Evolutionary conservation across 371 early-diverging fungal species (phyloP).

Genomic region (Actinomortierella wolfii): DNA sequence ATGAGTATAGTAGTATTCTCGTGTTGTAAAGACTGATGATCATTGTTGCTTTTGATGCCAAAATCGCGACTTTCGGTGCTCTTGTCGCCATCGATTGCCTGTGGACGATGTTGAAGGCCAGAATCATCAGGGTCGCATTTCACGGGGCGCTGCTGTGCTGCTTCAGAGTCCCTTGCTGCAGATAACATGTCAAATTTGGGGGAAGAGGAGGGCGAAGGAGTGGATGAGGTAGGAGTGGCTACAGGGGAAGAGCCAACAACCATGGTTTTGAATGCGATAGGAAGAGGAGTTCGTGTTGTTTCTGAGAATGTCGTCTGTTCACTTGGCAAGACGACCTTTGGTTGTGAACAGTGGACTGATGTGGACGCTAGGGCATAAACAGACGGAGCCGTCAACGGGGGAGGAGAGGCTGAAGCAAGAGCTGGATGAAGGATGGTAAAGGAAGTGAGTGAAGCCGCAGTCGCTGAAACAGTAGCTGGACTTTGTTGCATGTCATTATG

Average conservation of each 20-base stretch:
- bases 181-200: too few relatives aligned
- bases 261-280: slow-evolving; percentile 21
- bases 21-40: too few relatives aligned
- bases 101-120: not conserved
- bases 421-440: slow-evolving; percentile 26
- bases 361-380: slow-evolving; percentile 25
- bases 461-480: not conserved
- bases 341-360: slow-evolving; percentile 12
- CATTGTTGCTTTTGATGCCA: not conserved
- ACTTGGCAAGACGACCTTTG: slow-evolving; percentile 16
- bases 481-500: not conserved
- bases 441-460: not conserved
- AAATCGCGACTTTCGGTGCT: not conserved
- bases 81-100: not conserved
- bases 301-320: slow-evolving; percentile 2
- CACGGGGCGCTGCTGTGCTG: not conserved
- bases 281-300: slow-evolving; percentile 3
- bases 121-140: not conserved
- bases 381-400: slow-evolving; percentile 17
- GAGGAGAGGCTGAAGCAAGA: slow-evolving; percentile 3
- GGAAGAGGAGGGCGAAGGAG: not conserved
- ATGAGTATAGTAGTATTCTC: too few relatives aligned
- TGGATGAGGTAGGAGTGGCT: not conserved
- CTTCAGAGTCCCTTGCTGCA: not conserved
- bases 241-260: slow-evolving; percentile 3